These are phyloP conservation scores for Ceratobasidium theobromae DNA, from an alignment of 1,284 basidiomycete genomes.

Conservation along the genomic window DNA sequence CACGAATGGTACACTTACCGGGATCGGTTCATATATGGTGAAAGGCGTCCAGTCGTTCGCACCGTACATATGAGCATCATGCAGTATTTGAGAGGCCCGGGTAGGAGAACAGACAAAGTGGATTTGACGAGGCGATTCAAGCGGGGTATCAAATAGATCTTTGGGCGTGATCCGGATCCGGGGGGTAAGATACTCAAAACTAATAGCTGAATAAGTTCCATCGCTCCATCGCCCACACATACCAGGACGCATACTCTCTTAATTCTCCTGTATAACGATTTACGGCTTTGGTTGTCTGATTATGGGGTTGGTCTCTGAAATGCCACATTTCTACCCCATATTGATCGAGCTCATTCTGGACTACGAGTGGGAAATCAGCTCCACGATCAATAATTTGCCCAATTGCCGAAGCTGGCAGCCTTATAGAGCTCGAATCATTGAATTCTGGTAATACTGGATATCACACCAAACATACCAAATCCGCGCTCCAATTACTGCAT, in stretches of 20 bases:
- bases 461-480: slow-evolving; percentile 62
- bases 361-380: slow-evolving; percentile 66
- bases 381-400: slow-evolving; percentile 88
- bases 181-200: slow-evolving; percentile 81
- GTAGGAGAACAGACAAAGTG: slow-evolving; percentile 87
- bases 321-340: slow-evolving; percentile 82
- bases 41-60: slow-evolving; percentile 61
- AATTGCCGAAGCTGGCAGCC: slow-evolving; percentile 62
- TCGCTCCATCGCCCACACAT: background rate
- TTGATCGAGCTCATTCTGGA: slow-evolving; percentile 58
- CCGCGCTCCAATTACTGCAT: slow-evolving; percentile 66
- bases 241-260: slow-evolving; percentile 55
- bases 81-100: slow-evolving; percentile 67
- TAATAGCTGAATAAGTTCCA: slow-evolving; percentile 40
- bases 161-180: slow-evolving; percentile 68
- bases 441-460: slow-evolving; percentile 23
- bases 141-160: slow-evolving; percentile 60
- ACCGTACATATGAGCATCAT: slow-evolving; percentile 53
- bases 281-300: slow-evolving; percentile 69
- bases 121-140: slow-evolving; percentile 59
- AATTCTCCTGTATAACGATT: slow-evolving; percentile 76
- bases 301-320: slow-evolving; percentile 61
- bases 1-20: slow-evolving; percentile 51
- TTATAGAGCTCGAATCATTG: slow-evolving; percentile 42
- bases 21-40: slow-evolving; percentile 84